Conservation (phyloP, 805 yeast species). For the Lachancea meyersii region DNA sequence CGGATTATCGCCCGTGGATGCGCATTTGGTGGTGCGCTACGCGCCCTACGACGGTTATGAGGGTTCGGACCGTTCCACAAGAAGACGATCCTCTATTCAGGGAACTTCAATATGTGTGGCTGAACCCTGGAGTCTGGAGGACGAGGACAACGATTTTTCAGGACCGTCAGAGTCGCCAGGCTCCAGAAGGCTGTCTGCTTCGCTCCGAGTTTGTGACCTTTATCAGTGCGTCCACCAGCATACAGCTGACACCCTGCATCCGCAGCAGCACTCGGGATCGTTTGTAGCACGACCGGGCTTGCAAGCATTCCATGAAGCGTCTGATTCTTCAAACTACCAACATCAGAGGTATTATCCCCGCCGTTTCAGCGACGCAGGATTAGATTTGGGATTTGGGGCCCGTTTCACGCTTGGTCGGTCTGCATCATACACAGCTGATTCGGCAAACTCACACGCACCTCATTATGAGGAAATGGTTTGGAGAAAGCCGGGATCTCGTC, state of each 20-base stretch:
- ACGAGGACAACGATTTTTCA: not conserved
- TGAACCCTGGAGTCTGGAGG: constrained; percentile 3
- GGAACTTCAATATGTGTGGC: constrained; percentile 8
- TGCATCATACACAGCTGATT: constrained; percentile 12
- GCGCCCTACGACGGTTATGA: constrained; percentile 1
- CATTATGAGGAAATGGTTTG: constrained; percentile 1
- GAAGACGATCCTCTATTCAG: constrained; percentile 3
- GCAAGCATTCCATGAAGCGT: not conserved
- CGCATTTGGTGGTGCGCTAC: constrained; percentile 9
- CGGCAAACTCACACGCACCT: not conserved
- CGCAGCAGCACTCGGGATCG: not conserved
- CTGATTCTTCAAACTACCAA: not conserved
- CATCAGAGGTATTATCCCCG: not conserved
- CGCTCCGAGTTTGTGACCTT: constrained; percentile 15
- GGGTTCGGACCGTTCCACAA: not conserved
- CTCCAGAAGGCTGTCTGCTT: constrained; percentile 10
- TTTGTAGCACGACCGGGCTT: constrained; percentile 2
- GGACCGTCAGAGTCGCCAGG: not conserved
- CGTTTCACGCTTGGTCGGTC: constrained; percentile 5
- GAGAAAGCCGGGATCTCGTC: constrained; percentile 1
- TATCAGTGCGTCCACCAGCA: constrained; percentile 16
- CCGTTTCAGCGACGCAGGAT: constrained; percentile 1
- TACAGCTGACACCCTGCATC: not conserved
- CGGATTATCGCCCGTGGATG: constrained; percentile 8
- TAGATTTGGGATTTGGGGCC: not conserved